Evolutionary conservation across 495 filamentous ascomycete genomes (phyloP).

Genomic region (Hypomontagnella monticulosa): DNA sequence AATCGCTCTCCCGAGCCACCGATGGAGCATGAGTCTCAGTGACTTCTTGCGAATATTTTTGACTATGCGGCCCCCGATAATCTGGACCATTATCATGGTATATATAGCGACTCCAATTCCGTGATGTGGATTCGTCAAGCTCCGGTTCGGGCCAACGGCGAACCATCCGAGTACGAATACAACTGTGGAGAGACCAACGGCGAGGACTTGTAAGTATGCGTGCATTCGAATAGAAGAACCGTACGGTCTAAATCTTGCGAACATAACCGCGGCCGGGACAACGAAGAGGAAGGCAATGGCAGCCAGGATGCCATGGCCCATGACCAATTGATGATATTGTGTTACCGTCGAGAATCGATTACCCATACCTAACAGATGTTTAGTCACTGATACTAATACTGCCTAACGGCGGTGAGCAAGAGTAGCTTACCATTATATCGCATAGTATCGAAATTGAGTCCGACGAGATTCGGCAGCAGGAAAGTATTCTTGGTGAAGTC

Average conservation of each 20-base stretch:
- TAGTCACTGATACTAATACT: slow-evolving; percentile 11
- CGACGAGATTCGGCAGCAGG: slow-evolving; percentile 84
- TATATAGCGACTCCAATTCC: slow-evolving; percentile 93
- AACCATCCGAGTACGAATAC: slow-evolving; percentile 80
- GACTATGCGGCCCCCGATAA: slow-evolving; percentile 78
- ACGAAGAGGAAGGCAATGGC: slow-evolving; percentile 88
- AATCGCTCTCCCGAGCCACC: slow-evolving; percentile 82
- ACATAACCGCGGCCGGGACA: slow-evolving; percentile 79
- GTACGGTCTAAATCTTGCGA: slow-evolving; percentile 74
- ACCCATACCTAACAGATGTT: slow-evolving; percentile 76
- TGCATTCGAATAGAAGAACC: slow-evolving; percentile 76
- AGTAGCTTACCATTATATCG: slow-evolving; percentile 84
- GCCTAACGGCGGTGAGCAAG: background rate
- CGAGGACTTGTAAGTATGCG: slow-evolving; percentile 86
- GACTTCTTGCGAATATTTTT: slow-evolving; percentile 67
- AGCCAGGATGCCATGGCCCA: slow-evolving; percentile 85
- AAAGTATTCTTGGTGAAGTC: slow-evolving; percentile 85
- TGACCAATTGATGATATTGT: slow-evolving; percentile 81
- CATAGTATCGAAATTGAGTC: slow-evolving; percentile 93
- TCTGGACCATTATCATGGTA: slow-evolving; percentile 81
- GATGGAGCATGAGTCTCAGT: slow-evolving; percentile 81
- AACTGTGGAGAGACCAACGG: slow-evolving; percentile 74
- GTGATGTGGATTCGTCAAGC: slow-evolving; percentile 92
- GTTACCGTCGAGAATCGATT: slow-evolving; percentile 82
- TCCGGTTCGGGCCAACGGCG: slow-evolving; percentile 78